phyloP scores from a whole-genome alignment of 306 rosid genomes.

The Myrica gale region DNA sequence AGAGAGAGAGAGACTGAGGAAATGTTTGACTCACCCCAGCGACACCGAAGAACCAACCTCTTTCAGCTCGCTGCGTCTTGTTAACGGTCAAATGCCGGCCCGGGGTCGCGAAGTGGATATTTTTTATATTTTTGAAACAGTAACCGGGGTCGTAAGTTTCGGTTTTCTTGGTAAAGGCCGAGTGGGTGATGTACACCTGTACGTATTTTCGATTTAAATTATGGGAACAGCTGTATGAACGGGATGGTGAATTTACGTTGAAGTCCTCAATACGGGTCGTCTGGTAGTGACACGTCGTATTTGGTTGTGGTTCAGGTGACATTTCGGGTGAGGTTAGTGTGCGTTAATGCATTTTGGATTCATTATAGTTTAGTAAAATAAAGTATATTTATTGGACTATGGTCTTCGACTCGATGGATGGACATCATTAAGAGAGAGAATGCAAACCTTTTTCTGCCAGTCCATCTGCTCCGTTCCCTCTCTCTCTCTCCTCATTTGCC shows the following conservation, averaged over 20 bases:
- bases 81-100: conserved; percentile 42
- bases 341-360: not conserved
- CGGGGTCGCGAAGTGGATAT: not conserved
- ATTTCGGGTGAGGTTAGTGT: not conserved
- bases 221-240: conserved; percentile 29
- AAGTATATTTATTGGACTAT: not conserved
- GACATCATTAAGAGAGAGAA: conserved; percentile 3
- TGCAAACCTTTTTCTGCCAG: conserved; percentile 20
- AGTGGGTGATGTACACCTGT: not conserved
- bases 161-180: not conserved
- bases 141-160: not conserved
- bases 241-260: conserved; percentile 14
- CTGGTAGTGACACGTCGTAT: not conserved
- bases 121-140: not conserved
- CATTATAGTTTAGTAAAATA: no score
- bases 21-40: conserved; percentile 13
- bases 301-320: not conserved
- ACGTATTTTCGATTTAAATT: not conserved
- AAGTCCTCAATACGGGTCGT: not conserved
- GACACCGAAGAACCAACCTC: not conserved
- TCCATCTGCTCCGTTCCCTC: conserved; percentile 23
- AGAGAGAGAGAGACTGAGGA: not conserved
- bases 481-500: not conserved
- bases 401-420: not conserved
- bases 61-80: not conserved